Base-by-base conservation (phyloP, 1,284 basidiomycete species). In the Pyrrhoderma noxium region DNA sequence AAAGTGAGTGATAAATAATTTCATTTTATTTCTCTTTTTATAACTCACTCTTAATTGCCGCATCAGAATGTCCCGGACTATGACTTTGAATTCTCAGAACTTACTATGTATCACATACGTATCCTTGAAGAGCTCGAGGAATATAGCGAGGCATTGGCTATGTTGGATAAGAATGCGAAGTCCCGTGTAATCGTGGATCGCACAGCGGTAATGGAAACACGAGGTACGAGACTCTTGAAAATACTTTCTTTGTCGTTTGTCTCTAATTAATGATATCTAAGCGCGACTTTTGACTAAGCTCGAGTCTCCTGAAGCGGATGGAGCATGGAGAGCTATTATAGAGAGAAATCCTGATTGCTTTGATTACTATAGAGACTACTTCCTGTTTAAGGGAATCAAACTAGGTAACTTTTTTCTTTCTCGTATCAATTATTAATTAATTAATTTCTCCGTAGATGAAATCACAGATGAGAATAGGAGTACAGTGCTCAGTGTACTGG, bases 1-100 rank as follows among this genome's bases (percentile, higher is more conserved):
- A 85, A 85, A 74, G 83, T 79, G 53, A 50, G 71, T n/a, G 8
- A 41, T 49, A 53, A 13, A 13, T 41, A 31, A n/a, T 14, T 25
- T 59, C 52, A 45, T 36, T 23, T 46, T 8, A 27, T 16, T 21
- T 40, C 18, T 48, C 54, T 50, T n/a, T 8, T 37, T 45, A 39
- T 46, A 47, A 40, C 23, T 23, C 7, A 36, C 44, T 8, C n/a
- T 8, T 31, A 18, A n/a, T 47, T 18, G n/a, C n/a, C n/a, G n/a
- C n/a, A n/a, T n/a, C 57, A 89, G 85, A 81, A 87, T 57, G 72
- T 89, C 22, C 79, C 86, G 41, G 69, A 80, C 57, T 81, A 85
- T 58, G 91, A 95, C 61, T 72, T 82, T 53, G 95, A 98, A 61
- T 85, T 90, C 59, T 88, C 87, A 0, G 94, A 98, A 69, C 74